Conservation (phyloP, 352 stramenopile species). For the Globisporangium cederbergense region DNA sequence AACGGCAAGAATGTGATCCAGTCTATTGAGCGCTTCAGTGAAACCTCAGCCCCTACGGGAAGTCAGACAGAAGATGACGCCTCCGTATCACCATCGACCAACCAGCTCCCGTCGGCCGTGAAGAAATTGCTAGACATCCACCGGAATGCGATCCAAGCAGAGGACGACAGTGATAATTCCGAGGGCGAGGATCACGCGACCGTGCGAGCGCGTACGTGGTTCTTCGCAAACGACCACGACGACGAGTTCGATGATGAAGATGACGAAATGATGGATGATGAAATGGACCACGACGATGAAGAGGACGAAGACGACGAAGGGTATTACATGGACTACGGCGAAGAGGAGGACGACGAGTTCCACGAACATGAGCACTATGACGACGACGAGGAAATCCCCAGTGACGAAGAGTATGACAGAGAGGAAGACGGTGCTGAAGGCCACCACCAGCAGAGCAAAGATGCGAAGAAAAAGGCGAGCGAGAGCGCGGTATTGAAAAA, state of each 20-base stretch:
- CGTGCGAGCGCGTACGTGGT: slow-evolving; percentile 27
- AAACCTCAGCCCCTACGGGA: not conserved
- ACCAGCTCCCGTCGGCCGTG: slow-evolving; percentile 32
- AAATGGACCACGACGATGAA: slow-evolving; percentile 56
- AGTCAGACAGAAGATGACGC: not conserved
- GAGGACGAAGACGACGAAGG: slow-evolving; percentile 48
- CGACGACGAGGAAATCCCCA: slow-evolving; percentile 32
- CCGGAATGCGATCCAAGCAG: slow-evolving; percentile 23
- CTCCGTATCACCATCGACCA: not conserved
- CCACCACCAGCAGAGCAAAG: not conserved
- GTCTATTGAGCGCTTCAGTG: slow-evolving; percentile 19
- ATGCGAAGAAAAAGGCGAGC: not conserved
- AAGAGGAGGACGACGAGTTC: slow-evolving; percentile 36
- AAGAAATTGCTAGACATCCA: slow-evolving; percentile 57
- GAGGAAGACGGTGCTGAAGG: slow-evolving; percentile 15
- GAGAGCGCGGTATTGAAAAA: not conserved
- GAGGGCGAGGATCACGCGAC: slow-evolving; percentile 33
- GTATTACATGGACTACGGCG: slow-evolving; percentile 54
- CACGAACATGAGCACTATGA: slow-evolving; percentile 22
- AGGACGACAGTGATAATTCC: slow-evolving; percentile 51
- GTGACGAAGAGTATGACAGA: slow-evolving; percentile 28
- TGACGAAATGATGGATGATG: slow-evolving; percentile 51
- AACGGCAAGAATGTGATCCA: slow-evolving; percentile 53
- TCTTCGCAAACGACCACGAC: slow-evolving; percentile 41
- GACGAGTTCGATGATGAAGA: slow-evolving; percentile 45